phyloP scores from a whole-genome alignment of 371 early-diverging fungal species.

The Synchytrium microbalum region DNA sequence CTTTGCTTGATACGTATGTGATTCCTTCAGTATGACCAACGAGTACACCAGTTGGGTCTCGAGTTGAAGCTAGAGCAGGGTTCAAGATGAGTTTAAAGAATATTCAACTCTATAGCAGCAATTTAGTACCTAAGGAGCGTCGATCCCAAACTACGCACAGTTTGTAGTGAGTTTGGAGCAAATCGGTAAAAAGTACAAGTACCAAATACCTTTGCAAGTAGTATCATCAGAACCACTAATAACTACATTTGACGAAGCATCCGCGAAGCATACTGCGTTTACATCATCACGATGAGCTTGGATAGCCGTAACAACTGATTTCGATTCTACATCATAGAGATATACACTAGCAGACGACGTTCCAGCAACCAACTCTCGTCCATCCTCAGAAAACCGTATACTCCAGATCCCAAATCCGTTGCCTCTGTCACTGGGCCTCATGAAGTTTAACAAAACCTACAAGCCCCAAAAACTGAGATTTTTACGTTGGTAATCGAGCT shows the following conservation, averaged over 20 bases:
- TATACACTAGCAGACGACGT: constrained; percentile 31
- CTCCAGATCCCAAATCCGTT: constrained; percentile 44
- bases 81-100: too few species aligned
- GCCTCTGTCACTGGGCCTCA: background rate
- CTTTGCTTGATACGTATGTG: constrained; percentile 43
- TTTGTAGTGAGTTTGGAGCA: background rate
- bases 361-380: constrained; percentile 46
- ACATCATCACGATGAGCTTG: constrained; percentile 44
- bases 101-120: too few species aligned
- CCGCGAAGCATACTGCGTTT: constrained; percentile 54
- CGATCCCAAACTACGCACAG: constrained; percentile 37
- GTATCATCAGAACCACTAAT: constrained; percentile 56
- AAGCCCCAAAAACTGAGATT: constrained; percentile 21
- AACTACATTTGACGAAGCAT: constrained; percentile 46
- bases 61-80: too few species aligned
- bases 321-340: constrained; percentile 49
- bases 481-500: constrained; percentile 31
- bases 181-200: background rate
- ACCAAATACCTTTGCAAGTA: constrained; percentile 34
- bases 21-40: constrained; percentile 63
- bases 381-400: constrained; percentile 51
- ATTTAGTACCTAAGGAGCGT: constrained; percentile 34
- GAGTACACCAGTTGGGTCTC: constrained; percentile 48
- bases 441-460: background rate
- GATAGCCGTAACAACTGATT: constrained; percentile 34